Base-by-base conservation (phyloP, 148 eudicot genomes). In the Heliosperma pusillum region DNA sequence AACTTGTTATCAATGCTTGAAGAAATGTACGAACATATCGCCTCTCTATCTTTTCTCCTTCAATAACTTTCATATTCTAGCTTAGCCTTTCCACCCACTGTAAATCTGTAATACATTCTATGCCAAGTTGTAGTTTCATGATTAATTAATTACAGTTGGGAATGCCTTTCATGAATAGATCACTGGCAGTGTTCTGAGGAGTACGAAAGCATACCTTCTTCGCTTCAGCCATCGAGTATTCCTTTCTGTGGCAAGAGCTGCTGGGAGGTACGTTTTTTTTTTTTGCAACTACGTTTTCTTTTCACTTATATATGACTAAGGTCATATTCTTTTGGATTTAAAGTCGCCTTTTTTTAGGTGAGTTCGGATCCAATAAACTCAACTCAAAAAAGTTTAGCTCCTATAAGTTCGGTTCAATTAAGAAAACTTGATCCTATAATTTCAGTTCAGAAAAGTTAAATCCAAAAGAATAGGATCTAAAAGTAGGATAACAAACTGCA, bases 1-100 rank as follows among this genome's bases (percentile, higher is more conserved):
- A 21, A 76, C 82, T 2, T 86, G 93, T 66, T 60, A 58, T 17
- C 91, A 81, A 24, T 89, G 91, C 71, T 72, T 68, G 26, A 89
- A 81, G 66, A 83, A 69, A 77, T 89, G 96, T 91, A 82, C 15
- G 83, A 42, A 15, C 0, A 62, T 2, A 10, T 73, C 12, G 16
- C 60, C 47, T 50, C 5, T 7, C 20, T 12, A 3, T 47, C 26
- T 36, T 36, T 36, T 36, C 42, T 36, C 42, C 42, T 36, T 8
- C 42, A 19, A 15, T 64, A 12, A 16, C 24, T 36, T 26, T 63
- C 20, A 27, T 24, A 36, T 63, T 63, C 67, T 63, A 7, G 59
- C 29, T 16, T 29, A 15, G 2, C n/a, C 8, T 29, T 1, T 64
- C n/a, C 29, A 8, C 19, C 19, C 9, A n/a, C 5, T n/a, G 24